phyloP scores from a whole-genome alignment of 2,329 filamentous ascomycete species.

The Diplocarpon mali region DNA sequence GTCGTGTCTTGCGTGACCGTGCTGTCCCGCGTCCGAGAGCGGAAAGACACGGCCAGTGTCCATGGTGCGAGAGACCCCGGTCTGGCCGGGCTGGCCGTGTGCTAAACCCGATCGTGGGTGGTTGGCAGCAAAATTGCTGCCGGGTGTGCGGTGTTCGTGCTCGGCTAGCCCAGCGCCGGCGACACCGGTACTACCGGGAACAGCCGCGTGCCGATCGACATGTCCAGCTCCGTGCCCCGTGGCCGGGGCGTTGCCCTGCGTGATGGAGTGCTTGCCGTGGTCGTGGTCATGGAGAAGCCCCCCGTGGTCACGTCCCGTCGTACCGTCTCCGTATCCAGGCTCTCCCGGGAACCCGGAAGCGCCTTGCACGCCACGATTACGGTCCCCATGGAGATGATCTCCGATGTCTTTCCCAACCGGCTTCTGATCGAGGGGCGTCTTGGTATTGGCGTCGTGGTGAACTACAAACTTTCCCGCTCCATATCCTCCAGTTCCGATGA shows the following conservation, averaged over 20 bases:
- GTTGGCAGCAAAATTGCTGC: neutral
- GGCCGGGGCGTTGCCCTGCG: constrained; percentile 1
- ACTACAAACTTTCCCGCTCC: too few relatives aligned
- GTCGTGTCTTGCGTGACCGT: neutral
- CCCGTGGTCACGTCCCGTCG: neutral
- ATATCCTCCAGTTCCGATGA: too few relatives aligned
- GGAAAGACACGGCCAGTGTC: neutral
- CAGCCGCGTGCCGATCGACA: neutral
- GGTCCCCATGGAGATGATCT: constrained; percentile 18
- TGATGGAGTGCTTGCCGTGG: neutral
- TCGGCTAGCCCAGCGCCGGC: neutral
- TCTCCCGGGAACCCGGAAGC: constrained; percentile 5
- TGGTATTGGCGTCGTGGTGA: constrained; percentile 1
- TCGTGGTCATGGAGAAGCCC: neutral
- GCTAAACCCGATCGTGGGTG: constrained; percentile 1
- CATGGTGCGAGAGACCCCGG: neutral
- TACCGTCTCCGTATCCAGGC: constrained; percentile 6
- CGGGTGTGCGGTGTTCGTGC: constrained; percentile 8
- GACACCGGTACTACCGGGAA: constrained; percentile 3
- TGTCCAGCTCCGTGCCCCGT: constrained; percentile 5
- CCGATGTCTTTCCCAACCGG: constrained; percentile 12
- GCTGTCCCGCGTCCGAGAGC: neutral
- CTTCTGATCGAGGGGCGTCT: constrained; percentile 11
- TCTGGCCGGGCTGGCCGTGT: neutral
- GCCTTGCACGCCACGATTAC: constrained; percentile 17